Evolutionary conservation across 2,329 filamentous ascomycete species (phyloP).

Genomic region (Drechslerella dactyloides): DNA sequence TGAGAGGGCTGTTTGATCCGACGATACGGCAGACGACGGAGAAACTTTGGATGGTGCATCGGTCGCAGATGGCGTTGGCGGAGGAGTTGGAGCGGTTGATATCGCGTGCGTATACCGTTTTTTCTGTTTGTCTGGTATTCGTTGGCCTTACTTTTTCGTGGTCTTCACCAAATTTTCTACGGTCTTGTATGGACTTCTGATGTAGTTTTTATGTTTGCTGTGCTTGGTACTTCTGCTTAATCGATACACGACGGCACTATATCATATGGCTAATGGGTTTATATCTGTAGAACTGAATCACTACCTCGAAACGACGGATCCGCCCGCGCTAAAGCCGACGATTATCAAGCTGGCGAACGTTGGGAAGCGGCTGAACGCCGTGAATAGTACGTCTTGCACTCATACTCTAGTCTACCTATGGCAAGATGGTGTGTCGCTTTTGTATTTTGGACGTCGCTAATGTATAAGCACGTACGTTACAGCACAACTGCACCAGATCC

Average conservation of each 20-base stretch:
- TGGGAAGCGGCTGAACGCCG: constrained; percentile 52
- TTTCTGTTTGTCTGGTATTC: too few relatives aligned
- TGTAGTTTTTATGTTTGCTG: too few relatives aligned
- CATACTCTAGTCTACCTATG: background rate
- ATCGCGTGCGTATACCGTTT: constrained; percentile 48
- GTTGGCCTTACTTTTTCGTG: background rate
- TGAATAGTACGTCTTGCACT: constrained; percentile 51
- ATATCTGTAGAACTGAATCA: constrained; percentile 51
- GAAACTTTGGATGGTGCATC: constrained; percentile 54
- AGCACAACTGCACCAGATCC: constrained; percentile 53
- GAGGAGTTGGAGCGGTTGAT: constrained; percentile 54
- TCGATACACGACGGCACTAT: background rate
- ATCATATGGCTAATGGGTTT: background rate
- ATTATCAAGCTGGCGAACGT: constrained; percentile 54
- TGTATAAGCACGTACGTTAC: background rate
- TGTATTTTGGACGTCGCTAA: too few relatives aligned
- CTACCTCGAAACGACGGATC: constrained; percentile 55
- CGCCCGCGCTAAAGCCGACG: constrained; percentile 53
- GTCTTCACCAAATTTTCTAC: too few relatives aligned
- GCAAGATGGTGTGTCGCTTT: too few relatives aligned
- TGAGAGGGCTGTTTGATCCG: constrained; percentile 54
- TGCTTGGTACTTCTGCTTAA: too few relatives aligned
- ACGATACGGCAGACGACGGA: constrained; percentile 55
- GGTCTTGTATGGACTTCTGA: too few relatives aligned
- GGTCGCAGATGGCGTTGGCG: constrained; percentile 53